Percentiles rank a stretch among this genome's conserved stretches.
phyloP scores from a whole-genome alignment of 2,329 filamentous ascomycete species.

The Cladosporium sp. region DNA sequence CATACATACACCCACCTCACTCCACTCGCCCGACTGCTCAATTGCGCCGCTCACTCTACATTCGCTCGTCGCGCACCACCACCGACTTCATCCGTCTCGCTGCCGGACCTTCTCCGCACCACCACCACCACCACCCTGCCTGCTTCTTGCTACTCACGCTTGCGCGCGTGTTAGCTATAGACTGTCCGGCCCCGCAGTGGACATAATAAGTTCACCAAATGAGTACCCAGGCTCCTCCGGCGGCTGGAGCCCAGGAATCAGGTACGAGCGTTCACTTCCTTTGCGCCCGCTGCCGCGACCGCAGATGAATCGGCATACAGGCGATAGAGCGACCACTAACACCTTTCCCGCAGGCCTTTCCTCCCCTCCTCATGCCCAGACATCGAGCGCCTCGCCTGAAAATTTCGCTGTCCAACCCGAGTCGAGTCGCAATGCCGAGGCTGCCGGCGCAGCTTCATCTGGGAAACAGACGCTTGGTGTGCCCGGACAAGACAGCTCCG shows the following conservation, averaged over 20 bases:
- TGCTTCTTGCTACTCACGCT: not conserved
- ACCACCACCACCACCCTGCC: too few relatives aligned
- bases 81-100: not conserved
- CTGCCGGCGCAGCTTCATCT: constrained; percentile 5
- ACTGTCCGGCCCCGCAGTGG: not conserved
- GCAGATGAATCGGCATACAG: not conserved
- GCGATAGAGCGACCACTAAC: not conserved
- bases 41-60: not conserved
- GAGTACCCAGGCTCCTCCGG: constrained; percentile 26
- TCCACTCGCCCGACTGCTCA: not conserved
- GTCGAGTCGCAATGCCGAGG: constrained; percentile 17
- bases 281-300: constrained; percentile 13
- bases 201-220: constrained; percentile 18
- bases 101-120: not conserved
- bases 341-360: constrained; percentile 19
- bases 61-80: not conserved
- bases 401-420: constrained; percentile 15
- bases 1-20: too few relatives aligned
- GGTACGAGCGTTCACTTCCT: constrained; percentile 18
- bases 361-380: constrained; percentile 18
- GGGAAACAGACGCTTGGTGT: constrained; percentile 2
- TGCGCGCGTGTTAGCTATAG: constrained; percentile 4
- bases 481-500: constrained; percentile 17
- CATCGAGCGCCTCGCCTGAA: constrained; percentile 19
- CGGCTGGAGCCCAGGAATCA: constrained; percentile 20